These are phyloP conservation scores for Phytophthora foliorum DNA, from an alignment of 352 stramenopile species.

Conservation along the genomic window DNA sequence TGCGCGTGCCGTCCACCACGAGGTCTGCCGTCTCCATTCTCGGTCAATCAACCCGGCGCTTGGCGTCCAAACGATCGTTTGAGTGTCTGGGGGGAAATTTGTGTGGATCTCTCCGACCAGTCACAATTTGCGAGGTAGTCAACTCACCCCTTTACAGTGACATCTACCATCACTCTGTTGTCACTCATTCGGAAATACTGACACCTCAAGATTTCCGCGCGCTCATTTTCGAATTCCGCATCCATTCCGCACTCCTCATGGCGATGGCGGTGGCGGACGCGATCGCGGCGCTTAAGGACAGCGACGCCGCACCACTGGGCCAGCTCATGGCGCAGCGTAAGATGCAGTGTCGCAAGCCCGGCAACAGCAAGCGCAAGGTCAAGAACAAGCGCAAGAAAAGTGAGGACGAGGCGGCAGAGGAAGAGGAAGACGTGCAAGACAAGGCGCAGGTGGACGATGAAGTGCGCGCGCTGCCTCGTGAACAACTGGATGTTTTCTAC, in stretches of 20 bases:
- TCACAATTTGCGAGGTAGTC: constrained; percentile 2
- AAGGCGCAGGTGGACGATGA: constrained; percentile 55
- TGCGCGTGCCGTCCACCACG: constrained; percentile 92
- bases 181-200: neutral
- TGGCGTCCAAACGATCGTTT: constrained; percentile 43
- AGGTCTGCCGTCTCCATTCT: constrained; percentile 81
- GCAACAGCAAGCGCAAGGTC: constrained; percentile 28
- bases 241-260: constrained; percentile 2
- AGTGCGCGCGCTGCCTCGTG: constrained; percentile 56
- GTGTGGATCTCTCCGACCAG: constrained; percentile 55
- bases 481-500: constrained; percentile 64
- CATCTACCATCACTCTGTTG: neutral
- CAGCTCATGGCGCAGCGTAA: constrained; percentile 49
- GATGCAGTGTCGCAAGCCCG: constrained; percentile 32
- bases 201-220: constrained; percentile 10
- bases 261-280: constrained; percentile 44
- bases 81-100: constrained; percentile 46
- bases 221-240: constrained; percentile 36
- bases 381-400: constrained; percentile 39
- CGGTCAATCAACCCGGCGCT: constrained; percentile 26
- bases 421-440: constrained; percentile 15
- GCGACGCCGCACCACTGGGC: constrained; percentile 46
- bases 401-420: constrained; percentile 9
- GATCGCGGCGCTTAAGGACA: constrained; percentile 48
- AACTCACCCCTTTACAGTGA: constrained; percentile 5